These are phyloP conservation scores for Fusarium brachygibbosum DNA, from an alignment of 2,329 filamentous ascomycete genomes.

Conservation along the genomic window DNA sequence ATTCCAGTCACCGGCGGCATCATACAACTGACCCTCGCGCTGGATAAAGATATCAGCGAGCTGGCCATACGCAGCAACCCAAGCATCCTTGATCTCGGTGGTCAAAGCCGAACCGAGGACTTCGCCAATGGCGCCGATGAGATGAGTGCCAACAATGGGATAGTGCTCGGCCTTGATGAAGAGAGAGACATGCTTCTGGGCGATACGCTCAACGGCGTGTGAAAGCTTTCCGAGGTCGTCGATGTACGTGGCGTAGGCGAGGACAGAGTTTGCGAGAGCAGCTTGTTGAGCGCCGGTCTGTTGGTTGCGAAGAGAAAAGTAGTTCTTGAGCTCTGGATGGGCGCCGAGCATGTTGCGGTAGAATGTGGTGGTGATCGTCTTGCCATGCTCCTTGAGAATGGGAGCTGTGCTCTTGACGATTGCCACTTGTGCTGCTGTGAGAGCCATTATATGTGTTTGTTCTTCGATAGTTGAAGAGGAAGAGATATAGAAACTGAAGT, in stretches of 20 bases:
- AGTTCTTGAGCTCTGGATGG: constrained; percentile 74
- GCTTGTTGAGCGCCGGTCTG: constrained; percentile 74
- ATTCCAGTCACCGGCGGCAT: constrained; percentile 59
- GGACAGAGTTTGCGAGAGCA: constrained; percentile 77
- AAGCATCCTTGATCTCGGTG: constrained; percentile 75
- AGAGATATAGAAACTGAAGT: neutral
- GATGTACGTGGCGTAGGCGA: constrained; percentile 80
- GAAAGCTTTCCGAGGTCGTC: constrained; percentile 74
- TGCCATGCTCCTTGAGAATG: constrained; percentile 76
- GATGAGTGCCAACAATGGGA: constrained; percentile 74
- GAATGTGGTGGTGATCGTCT: constrained; percentile 77
- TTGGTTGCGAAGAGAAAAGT: constrained; percentile 81
- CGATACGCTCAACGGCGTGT: constrained; percentile 74
- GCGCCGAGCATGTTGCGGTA: constrained; percentile 76
- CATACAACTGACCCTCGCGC: constrained; percentile 73
- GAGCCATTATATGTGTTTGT: constrained; percentile 55
- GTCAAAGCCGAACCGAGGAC: constrained; percentile 78
- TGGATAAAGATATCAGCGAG: constrained; percentile 79
- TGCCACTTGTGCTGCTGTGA: constrained; percentile 74
- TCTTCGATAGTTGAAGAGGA: neutral
- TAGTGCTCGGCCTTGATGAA: constrained; percentile 78
- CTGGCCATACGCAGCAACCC: constrained; percentile 78
- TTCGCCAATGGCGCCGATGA: constrained; percentile 75
- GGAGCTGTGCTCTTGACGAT: constrained; percentile 85
- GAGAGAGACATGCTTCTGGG: constrained; percentile 81